A percentile compares a stretch with the other conserved stretches of the same genome.
These are phyloP conservation scores for Ogataea wickerhamii DNA, from an alignment of 805 yeast genomes.

Conservation along the genomic window DNA sequence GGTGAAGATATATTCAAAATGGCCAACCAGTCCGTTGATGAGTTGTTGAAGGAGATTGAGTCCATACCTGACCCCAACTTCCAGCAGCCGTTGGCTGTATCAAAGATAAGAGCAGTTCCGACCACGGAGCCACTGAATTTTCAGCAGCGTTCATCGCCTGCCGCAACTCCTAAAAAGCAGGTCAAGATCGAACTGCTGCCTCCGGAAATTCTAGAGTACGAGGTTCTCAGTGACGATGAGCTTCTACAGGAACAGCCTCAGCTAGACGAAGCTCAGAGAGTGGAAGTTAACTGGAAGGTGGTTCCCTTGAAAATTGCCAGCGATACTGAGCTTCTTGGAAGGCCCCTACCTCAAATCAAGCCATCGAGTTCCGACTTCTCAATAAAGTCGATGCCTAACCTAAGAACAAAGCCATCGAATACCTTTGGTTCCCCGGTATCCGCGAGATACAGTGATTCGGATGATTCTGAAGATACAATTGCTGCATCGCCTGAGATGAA, in stretches of 20 bases:
- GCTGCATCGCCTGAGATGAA: conserved; percentile 22
- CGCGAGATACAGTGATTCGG: conserved; percentile 13
- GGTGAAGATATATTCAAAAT: conserved; percentile 24
- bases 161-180: conserved; percentile 31
- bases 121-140: conserved; percentile 21
- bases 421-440: conserved; percentile 16
- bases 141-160: conserved; percentile 24
- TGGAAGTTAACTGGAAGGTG: conserved; percentile 27
- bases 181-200: conserved; percentile 39
- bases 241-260: conserved; percentile 11
- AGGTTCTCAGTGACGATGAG: conserved; percentile 23
- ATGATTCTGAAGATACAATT: conserved; percentile 31
- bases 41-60: conserved; percentile 32
- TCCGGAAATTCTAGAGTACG: conserved; percentile 36
- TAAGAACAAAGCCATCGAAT: conserved; percentile 17
- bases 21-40: conserved; percentile 38
- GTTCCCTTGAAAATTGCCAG: conserved; percentile 17
- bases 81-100: not conserved
- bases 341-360: conserved; percentile 36
- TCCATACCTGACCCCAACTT: conserved; percentile 6
- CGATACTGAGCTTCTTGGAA: conserved; percentile 13
- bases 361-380: conserved; percentile 34
- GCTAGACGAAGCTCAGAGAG: conserved; percentile 12
- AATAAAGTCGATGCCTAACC: conserved; percentile 32
- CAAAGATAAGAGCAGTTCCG: conserved; percentile 14